phyloP scores from a whole-genome alignment of 805 yeast species.

The Candida vartiovaarae region DNA sequence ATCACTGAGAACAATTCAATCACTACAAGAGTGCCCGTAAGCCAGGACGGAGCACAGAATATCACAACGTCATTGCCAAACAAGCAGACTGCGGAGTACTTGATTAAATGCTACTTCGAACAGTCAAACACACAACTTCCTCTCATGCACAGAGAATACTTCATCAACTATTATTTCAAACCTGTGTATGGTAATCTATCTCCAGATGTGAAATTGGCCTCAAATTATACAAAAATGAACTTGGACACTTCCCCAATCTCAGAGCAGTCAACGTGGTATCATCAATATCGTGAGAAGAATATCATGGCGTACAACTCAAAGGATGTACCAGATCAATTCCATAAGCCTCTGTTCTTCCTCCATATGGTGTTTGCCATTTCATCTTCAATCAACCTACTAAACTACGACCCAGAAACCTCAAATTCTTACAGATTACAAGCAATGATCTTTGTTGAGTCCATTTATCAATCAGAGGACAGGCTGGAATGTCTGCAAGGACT shows the following conservation, averaged over 20 bases:
- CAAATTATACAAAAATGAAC: constrained; percentile 44
- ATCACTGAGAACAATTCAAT: constrained; percentile 23
- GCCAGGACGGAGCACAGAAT: constrained; percentile 16
- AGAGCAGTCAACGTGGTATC: constrained; percentile 39
- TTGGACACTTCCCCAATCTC: constrained; percentile 23
- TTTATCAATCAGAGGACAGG: constrained; percentile 51
- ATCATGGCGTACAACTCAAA: constrained; percentile 8
- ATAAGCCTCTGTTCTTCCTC: constrained; percentile 58
- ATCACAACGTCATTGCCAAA: constrained; percentile 50
- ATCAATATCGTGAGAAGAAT: constrained; percentile 27
- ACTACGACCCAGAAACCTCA: constrained; percentile 56
- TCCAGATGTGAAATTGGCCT: constrained; percentile 46
- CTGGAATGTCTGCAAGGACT: constrained; percentile 71
- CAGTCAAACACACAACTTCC: constrained; percentile 84
- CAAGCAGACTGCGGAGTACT: constrained; percentile 59
- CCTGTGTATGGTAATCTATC: constrained; percentile 76
- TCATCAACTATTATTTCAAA: constrained; percentile 55
- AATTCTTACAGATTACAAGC: constrained; percentile 70
- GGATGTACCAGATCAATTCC: constrained; percentile 40
- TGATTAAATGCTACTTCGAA: constrained; percentile 60
- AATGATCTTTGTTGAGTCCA: constrained; percentile 46
- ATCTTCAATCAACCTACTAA: constrained; percentile 63
- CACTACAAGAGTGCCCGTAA: constrained; percentile 21
- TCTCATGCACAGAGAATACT: constrained; percentile 73
- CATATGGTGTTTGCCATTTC: constrained; percentile 78